Evolutionary conservation across 2,329 filamentous ascomycete genomes (phyloP).

Genomic region (Aspergillus felis): DNA sequence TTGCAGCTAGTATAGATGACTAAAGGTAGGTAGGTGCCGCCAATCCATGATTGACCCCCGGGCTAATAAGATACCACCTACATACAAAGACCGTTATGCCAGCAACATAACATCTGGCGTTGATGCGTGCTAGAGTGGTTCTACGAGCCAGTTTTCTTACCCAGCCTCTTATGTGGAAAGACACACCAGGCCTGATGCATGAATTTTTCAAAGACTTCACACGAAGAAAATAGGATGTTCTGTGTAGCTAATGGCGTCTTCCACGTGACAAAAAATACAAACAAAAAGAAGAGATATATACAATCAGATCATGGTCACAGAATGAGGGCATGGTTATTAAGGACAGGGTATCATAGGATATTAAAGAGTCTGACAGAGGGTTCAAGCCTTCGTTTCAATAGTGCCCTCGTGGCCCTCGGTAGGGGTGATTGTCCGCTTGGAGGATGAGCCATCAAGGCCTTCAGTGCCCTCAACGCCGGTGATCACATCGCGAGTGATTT

Average conservation of each 20-base stretch:
- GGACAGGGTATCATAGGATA: background rate
- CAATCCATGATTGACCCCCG: background rate
- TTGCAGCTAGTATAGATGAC: background rate
- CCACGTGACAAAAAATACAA: background rate
- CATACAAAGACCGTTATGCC: background rate
- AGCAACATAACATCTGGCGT: background rate
- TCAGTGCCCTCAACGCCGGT: conserved; percentile 31
- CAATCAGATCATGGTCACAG: background rate
- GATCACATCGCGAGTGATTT: conserved; percentile 69
- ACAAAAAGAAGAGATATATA: background rate
- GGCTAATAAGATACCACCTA: background rate
- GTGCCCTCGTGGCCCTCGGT: background rate
- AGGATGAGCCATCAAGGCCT: conserved; percentile 6
- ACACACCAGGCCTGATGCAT: background rate
- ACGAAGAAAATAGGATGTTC: background rate
- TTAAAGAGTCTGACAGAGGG: background rate
- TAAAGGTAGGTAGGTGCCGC: background rate
- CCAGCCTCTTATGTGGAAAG: background rate
- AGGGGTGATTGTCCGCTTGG: conserved; percentile 10
- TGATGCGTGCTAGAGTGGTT: background rate
- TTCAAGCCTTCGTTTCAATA: conserved; percentile 14
- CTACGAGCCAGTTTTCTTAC: no score
- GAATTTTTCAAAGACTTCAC: background rate
- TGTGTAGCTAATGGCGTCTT: background rate
- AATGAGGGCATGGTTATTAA: background rate